phyloP scores from a whole-genome alignment of 805 yeast genomes.

The Kazachstania psychrophila region DNA sequence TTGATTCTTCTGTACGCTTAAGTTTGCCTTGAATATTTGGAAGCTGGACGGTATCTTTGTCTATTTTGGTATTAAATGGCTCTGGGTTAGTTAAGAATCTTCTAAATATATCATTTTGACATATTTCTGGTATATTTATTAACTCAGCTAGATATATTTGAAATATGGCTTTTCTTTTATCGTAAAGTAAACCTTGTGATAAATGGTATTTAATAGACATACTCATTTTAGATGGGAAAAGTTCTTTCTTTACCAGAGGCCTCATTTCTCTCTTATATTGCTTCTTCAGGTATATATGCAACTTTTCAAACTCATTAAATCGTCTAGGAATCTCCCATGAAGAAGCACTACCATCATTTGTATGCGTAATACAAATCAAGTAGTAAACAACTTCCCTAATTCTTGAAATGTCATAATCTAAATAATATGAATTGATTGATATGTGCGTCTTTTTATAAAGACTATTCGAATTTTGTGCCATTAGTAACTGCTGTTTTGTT shows the following conservation, averaged over 20 bases:
- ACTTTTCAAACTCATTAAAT: slow-evolving; percentile 69
- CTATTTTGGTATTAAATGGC: slow-evolving; percentile 5
- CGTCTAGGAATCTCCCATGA: slow-evolving; percentile 90
- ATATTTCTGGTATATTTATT: slow-evolving; percentile 55
- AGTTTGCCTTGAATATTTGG: too few species aligned
- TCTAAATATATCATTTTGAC: slow-evolving; percentile 64
- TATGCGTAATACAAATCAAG: slow-evolving; percentile 65
- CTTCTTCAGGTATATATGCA: slow-evolving; percentile 54
- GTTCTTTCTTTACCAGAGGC: slow-evolving; percentile 30
- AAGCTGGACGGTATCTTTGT: neutral
- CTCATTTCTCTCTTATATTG: slow-evolving; percentile 27
- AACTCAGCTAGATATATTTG: slow-evolving; percentile 54
- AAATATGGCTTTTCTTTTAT: slow-evolving; percentile 50
- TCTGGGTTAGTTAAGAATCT: slow-evolving; percentile 50
- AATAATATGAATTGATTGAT: slow-evolving; percentile 40
- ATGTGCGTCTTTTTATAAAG: slow-evolving; percentile 58
- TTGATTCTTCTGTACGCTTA: too few species aligned
- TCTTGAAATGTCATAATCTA: slow-evolving; percentile 35
- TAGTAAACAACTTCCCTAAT: slow-evolving; percentile 60
- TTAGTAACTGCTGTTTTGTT: slow-evolving; percentile 68
- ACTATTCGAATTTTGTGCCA: slow-evolving; percentile 75
- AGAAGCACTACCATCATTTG: slow-evolving; percentile 43
- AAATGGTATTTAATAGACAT: slow-evolving; percentile 63
- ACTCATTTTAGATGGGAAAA: slow-evolving; percentile 40
- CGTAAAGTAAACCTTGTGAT: slow-evolving; percentile 46